phyloP scores from a whole-genome alignment of 164 flowering plant genomes.

The Euptelea pleiosperma region DNA sequence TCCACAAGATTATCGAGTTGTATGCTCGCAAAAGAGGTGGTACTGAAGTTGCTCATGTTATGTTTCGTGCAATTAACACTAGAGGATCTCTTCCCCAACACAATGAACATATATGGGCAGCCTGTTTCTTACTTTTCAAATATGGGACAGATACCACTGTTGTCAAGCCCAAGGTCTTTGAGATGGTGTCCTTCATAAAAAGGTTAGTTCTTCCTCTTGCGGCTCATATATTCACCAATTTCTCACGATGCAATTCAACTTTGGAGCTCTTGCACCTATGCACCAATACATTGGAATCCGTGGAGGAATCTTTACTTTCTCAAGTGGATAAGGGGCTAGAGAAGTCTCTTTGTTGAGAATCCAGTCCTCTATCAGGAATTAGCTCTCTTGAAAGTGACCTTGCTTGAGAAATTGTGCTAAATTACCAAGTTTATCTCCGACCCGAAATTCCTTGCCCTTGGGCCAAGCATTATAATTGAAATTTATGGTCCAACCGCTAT shows the following conservation, averaged over 20 bases:
- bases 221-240: neutral
- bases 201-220: conserved; percentile 17
- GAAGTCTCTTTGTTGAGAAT: conserved; percentile 2
- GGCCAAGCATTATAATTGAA: conserved; percentile 25
- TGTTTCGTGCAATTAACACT: conserved; percentile 15
- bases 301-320: conserved; percentile 6
- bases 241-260: conserved; percentile 12
- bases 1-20: conserved; percentile 13
- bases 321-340: neutral
- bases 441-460: conserved; percentile 12
- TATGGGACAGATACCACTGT: conserved; percentile 7
- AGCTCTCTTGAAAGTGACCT: too few species aligned
- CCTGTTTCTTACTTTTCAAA: conserved; percentile 23
- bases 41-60: conserved; percentile 10
- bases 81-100: conserved; percentile 13
- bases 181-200: conserved; percentile 14
- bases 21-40: conserved; percentile 22
- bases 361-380: conserved; percentile 11
- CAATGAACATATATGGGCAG: conserved; percentile 24
- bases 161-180: conserved; percentile 20
- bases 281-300: conserved; percentile 8
- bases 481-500: conserved; percentile 19
- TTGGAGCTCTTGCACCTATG: conserved; percentile 14
- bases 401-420: too few species aligned
- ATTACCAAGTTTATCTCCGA: conserved; percentile 11